Evolutionary conservation across 2,329 filamentous ascomycete species (phyloP), one percentile per base, ranked within the genome.

Genomic region (Venturia carpophila): DNA sequence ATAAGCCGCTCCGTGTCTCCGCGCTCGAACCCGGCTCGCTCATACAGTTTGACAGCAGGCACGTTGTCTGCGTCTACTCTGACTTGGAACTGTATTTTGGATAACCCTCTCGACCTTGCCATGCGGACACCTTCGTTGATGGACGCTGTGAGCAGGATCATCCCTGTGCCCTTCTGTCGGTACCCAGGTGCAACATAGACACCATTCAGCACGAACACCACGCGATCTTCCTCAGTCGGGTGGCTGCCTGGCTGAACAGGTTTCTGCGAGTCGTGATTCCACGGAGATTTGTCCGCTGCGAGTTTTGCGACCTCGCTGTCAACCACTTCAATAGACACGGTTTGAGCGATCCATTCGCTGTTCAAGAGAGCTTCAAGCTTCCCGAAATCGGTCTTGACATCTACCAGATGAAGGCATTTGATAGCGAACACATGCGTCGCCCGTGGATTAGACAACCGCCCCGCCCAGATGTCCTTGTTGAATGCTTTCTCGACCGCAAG

Each of bases 361-460:
- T 66, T 17, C 37, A 66, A 15, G 11, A 65, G 24, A 24, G 52
- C 62, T 17, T 63, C 43, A 6, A 65, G 3, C 42, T 42, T 34
- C n/a, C 10, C 27, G 30, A 19, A 17, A 19, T 65, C 49, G 15
- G 13, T 55, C 37, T 19, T 43, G 19, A 39, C 9, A 11, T 37
- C 58, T 19, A 21, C 24, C 13, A 17, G 3, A 21, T 60, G 27
- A 27, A 19, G 27, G 15, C 45, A 34, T 2, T 45, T 13, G 17
- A 66, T 47, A 24, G 70, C 71, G 15, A 74, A 64, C 58, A 73
- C 69, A 24, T 70, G 68, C 17, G 66, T 66, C 3, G 73, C 71
- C 41, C 70, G 68, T 5, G 68, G 67, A 56, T 69, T 73, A 37
- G 58, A 66, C 39, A 74, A 66, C 2, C 73, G 60, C 17, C 41